Evolutionary conservation across 805 yeast genomes (phyloP), one percentile per base, ranked within the genome.

Genomic region (Myxozyma udenii): DNA sequence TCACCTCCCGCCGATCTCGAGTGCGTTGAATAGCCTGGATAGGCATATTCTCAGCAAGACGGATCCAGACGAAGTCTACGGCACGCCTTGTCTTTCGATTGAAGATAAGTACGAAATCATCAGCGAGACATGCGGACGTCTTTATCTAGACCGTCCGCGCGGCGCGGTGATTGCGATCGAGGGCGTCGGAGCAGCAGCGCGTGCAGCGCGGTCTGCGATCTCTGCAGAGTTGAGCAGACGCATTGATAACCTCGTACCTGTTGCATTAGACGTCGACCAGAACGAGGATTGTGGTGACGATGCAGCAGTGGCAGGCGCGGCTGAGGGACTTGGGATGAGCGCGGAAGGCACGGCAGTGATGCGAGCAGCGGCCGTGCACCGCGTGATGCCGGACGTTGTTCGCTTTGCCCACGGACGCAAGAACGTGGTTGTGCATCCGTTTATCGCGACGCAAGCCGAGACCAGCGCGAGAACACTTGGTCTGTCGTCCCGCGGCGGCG

Each of bases 141-240:
- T 48, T 4, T 44, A 46, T 5, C 48, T 39, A 1, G 42, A 41
- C 12, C 42, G 25, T 4, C 46, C 43, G 14, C 58, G 58, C 16
- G 58, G 58, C 16, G 55, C 55, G 22, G 48, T 54, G 6, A 47
- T 54, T 38, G 50, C 58, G 11, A 24, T 54, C 18, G 58, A 54
- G 18, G 50, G 56, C 14, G 19, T 33, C 25, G 39, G 48, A 1
- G 44, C 41, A 14, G 51, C 30, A 6, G 47, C 26, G n/a, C n/a
- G n/a, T n/a, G n/a, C n/a, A n/a, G n/a, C n/a, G n/a, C n/a, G n/a
- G n/a, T n/a, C n/a, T 14, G 28, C 37, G 3, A 35, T 23, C 28
- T 21, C 37, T 22, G 38, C 41, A n/a, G n/a, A n/a, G n/a, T n/a
- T n/a, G n/a, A n/a, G n/a, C 19, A 51, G 47, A 12, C 28, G 48